Base-by-base conservation (phyloP, 176 grass and related monocot genomes). In the Rhynchospora tenuis region DNA sequence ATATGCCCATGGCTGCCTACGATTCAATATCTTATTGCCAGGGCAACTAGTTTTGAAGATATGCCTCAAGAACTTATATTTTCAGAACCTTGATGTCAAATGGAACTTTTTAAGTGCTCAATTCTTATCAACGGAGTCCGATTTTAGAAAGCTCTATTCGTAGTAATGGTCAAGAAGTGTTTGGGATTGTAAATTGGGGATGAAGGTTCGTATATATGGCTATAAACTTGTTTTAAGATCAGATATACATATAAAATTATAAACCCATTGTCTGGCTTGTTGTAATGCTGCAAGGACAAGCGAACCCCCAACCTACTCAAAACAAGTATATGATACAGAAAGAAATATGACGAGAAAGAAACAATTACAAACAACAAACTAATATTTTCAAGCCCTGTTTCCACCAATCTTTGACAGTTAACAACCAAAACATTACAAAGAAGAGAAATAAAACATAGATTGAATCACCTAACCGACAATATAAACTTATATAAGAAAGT, bases 341-440 rank as follows among this genome's bases (percentile, higher is more conserved):
- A 51, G 38, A 38, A 65, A 23, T 27, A 33, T 51, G 22, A 82
- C n/a, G 20, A 64, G 43, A 65, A 82, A 82, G 3, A 66, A 62
- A 82, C 59, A 82, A 38, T 82, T 82, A 82, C 80, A 68, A 48
- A 67, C 43, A 82, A 68, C 43, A 23, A 50, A 54, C 80, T 82
- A 82, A 81, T 61, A 82, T 66, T 82, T 82, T 65, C 61, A 82
- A 82, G 68, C 31, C 80, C 61, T 82, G 80, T 82, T 82, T 82
- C 61, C 57, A 62, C 61, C 43, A 82, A 82, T 68, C 80, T 65
- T 38, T 67, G 67, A 82, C 80, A 77, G 50, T 77, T 77, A 77
- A 77, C 48, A 77, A 77, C 73, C 73, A 50, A 55, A 77, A 56
- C 50, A 77, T 56, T 29, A 82, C 42, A 29, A 82, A 82, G 48